Conservation (phyloP, 2,329 filamentous ascomycete genomes). For the Aspergillus fischeri region DNA sequence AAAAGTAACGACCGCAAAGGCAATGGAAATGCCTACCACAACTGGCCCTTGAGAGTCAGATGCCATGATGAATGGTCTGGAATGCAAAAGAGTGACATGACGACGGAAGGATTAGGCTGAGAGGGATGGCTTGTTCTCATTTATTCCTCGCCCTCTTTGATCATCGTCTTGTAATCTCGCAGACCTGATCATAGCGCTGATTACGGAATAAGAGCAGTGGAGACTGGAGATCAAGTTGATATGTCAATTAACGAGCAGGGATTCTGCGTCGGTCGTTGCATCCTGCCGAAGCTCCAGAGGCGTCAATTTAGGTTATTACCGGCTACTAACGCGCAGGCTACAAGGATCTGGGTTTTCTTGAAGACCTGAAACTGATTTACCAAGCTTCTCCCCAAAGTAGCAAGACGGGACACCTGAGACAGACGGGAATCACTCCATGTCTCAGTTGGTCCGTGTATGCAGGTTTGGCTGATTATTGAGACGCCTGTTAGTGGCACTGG, state of each 20-base stretch:
- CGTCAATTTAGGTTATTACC: too few species aligned
- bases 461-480: too few species aligned
- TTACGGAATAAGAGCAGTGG: not conserved
- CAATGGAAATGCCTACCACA: conserved; percentile 32
- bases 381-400: not conserved
- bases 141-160: not conserved
- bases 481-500: too few species aligned
- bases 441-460: not conserved
- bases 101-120: not conserved
- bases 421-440: not conserved
- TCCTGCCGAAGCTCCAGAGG: not conserved
- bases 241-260: not conserved
- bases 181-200: not conserved
- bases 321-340: not conserved
- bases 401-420: not conserved
- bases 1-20: conserved; percentile 37
- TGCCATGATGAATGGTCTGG: conserved; percentile 9
- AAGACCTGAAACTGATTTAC: not conserved
- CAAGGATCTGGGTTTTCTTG: not conserved
- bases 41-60: conserved; percentile 31
- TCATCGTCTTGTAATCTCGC: not conserved
- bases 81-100: conserved; percentile 1
- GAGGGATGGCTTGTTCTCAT: not conserved
- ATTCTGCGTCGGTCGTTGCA: not conserved
- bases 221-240: not conserved